A percentile compares a stretch with the other conserved stretches of the same genome.
Evolutionary conservation across 495 filamentous ascomycete genomes (phyloP).

Genomic region (Echria macrotheca): DNA sequence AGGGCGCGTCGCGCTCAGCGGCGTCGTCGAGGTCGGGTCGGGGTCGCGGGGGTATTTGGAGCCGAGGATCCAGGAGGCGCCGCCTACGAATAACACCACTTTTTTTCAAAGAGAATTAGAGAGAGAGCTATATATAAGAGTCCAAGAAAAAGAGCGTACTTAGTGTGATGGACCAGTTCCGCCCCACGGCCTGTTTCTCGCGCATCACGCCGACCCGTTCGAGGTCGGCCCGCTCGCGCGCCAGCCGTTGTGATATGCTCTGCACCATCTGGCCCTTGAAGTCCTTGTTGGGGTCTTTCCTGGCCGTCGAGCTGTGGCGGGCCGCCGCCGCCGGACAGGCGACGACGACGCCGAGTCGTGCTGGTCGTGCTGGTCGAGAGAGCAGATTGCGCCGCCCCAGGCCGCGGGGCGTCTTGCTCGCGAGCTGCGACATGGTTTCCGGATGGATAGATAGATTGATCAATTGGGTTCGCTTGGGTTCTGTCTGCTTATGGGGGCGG

Average conservation of each 20-base stretch:
- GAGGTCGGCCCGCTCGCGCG: conserved; percentile 67
- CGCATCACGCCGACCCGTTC: conserved; percentile 56
- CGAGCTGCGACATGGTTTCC: conserved; percentile 25
- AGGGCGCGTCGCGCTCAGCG: conserved; percentile 53
- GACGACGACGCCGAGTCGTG: conserved; percentile 2
- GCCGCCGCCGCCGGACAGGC: conserved; percentile 2
- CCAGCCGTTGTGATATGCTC: conserved; percentile 70
- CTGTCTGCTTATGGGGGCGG: not conserved
- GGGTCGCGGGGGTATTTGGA: conserved; percentile 52
- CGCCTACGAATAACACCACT: conserved; percentile 55
- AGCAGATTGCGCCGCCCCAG: conserved; percentile 11
- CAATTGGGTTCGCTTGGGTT: too few relatives aligned
- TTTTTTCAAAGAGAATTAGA: too few relatives aligned
- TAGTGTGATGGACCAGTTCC: conserved; percentile 58
- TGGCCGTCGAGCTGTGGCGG: conserved; percentile 22
- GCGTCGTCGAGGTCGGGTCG: conserved; percentile 65
- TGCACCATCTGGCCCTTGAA: conserved; percentile 88
- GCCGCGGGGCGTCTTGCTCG: conserved; percentile 25
- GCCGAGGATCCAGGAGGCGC: conserved; percentile 67
- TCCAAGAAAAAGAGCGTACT: too few relatives aligned
- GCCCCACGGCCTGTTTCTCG: conserved; percentile 46
- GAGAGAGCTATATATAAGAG: too few relatives aligned
- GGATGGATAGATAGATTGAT: not conserved
- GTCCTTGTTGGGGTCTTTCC: too few relatives aligned
- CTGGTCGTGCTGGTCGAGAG: conserved; percentile 4